These are phyloP conservation scores for Suaeda aralocaspica DNA, from an alignment of 148 eudicot genomes.

Conservation along the genomic window DNA sequence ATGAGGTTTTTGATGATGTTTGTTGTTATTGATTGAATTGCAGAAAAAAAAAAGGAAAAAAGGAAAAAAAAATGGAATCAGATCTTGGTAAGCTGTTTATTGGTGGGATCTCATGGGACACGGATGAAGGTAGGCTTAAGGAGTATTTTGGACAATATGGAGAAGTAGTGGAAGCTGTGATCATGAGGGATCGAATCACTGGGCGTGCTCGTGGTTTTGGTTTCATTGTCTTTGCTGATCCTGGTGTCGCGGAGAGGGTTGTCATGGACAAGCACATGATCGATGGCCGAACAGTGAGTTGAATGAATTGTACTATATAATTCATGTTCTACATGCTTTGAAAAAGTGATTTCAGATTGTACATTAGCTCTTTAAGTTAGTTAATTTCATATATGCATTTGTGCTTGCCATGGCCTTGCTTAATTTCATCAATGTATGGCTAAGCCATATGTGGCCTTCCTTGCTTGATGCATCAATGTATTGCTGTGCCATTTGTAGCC, in stretches of 20 bases:
- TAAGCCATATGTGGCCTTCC: too few relatives aligned
- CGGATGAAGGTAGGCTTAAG: slow-evolving; percentile 74
- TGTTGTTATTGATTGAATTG: slow-evolving; percentile 31
- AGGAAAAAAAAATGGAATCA: slow-evolving; percentile 47
- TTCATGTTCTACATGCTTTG: slow-evolving; percentile 12
- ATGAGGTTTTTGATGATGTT: slow-evolving; percentile 15
- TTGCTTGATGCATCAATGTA: neutral
- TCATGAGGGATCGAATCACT: slow-evolving; percentile 76
- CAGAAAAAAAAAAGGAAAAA: slow-evolving; percentile 26
- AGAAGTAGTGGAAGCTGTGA: slow-evolving; percentile 75
- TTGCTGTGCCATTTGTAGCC: neutral
- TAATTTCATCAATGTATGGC: neutral
- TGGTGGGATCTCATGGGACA: slow-evolving; percentile 96
- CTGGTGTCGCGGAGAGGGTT: slow-evolving; percentile 68
- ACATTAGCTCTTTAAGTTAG: slow-evolving; percentile 7
- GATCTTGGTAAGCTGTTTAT: slow-evolving; percentile 79
- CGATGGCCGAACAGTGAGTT: slow-evolving; percentile 83
- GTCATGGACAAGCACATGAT: slow-evolving; percentile 78
- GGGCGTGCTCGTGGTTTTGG: slow-evolving; percentile 94
- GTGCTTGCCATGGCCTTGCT: slow-evolving; percentile 6
- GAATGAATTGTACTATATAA: slow-evolving; percentile 12
- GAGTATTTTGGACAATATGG: slow-evolving; percentile 75
- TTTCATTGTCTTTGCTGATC: slow-evolving; percentile 71
- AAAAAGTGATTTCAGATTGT: neutral
- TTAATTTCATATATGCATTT: neutral